Base-by-base conservation (phyloP, 768 basidiomycete genomes). In the Auricularia auricula-judae region DNA sequence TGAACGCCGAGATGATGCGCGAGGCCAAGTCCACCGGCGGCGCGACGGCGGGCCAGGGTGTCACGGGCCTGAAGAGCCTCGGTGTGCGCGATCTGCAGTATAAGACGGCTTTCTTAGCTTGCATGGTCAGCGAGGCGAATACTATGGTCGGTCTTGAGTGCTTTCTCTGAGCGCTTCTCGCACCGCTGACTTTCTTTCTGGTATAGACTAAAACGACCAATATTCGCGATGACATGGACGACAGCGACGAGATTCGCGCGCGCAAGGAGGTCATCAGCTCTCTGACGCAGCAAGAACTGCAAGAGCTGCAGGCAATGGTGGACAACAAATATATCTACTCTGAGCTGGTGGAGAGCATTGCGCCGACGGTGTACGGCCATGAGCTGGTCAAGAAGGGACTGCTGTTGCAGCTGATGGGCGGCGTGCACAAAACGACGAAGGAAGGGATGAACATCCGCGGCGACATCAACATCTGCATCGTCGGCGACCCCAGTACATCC, bases 331-430 rank as follows among this genome's bases (percentile, higher is more conserved):
- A 96, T 73, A 98, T 99, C 69, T 99, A 98, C 74, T 86, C 89
- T 33, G 86, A 96, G 7, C 79, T 98, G 3, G 96, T 98, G 29
- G 86, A 89, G 71, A 93, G 91, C 71, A 96, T 98, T 66, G 97
- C 97, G 1, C 97, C 97, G 2, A 98, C 97, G 0, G 96, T 99
- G 1, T 98, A 98, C 70, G 97, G 97, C 1, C 97, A 98, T 72
- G 97, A 99, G 72, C 95, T 98, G 62, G 95, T 98, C 70, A 98
- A 99, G 80, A 99, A 99, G 73, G 97, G 97, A 12, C 80, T 99
- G 39, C 77, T 98, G 29, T 79, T 99, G 18, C 97, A 98, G 72
- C 82, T 99, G 33, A 96, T 99, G 93, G 95, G 97, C 29, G 97
- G 97, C 29, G 96, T 98, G 3, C 96, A 98, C 77, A 99, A 99